phyloP scores from a whole-genome alignment of 2,329 filamentous ascomycete species.

The Venturia asperata region DNA sequence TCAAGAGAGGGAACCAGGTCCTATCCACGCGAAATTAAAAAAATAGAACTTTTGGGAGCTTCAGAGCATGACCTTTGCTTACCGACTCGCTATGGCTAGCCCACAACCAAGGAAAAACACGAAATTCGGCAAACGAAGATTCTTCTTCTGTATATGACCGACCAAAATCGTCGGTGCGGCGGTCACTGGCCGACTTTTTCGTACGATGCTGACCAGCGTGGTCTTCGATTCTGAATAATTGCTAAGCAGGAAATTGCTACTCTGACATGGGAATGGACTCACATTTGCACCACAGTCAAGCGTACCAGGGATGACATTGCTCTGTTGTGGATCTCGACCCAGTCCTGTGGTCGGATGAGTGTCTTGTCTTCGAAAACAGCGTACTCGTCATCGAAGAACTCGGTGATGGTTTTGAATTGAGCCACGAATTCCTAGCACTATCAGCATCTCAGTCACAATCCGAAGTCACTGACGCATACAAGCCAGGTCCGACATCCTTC shows the following conservation, averaged over 20 bases:
- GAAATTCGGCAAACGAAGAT: neutral
- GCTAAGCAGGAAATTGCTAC: neutral
- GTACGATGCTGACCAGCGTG: neutral
- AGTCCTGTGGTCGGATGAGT: neutral
- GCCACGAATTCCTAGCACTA: neutral
- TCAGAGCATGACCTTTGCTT: neutral
- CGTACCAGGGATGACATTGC: neutral
- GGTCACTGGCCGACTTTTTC: neutral
- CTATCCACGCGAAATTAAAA: neutral
- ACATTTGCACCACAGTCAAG: neutral
- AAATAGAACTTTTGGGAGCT: neutral
- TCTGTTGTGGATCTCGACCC: neutral
- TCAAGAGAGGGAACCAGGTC: neutral
- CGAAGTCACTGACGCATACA: neutral
- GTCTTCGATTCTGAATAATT: neutral
- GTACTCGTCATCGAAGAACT: neutral
- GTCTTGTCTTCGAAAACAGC: neutral
- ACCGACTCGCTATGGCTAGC: neutral
- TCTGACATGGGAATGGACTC: neutral
- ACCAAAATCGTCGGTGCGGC: neutral
- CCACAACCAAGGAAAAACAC: neutral
- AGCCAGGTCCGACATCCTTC: neutral
- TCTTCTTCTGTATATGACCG: neutral
- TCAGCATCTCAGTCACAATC: neutral
- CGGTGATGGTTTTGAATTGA: neutral